Evolutionary conservation across 176 grass and related monocot genomes (phyloP), one percentile per base, ranked within the genome.

Genomic region (Calamus simplicifolius): DNA sequence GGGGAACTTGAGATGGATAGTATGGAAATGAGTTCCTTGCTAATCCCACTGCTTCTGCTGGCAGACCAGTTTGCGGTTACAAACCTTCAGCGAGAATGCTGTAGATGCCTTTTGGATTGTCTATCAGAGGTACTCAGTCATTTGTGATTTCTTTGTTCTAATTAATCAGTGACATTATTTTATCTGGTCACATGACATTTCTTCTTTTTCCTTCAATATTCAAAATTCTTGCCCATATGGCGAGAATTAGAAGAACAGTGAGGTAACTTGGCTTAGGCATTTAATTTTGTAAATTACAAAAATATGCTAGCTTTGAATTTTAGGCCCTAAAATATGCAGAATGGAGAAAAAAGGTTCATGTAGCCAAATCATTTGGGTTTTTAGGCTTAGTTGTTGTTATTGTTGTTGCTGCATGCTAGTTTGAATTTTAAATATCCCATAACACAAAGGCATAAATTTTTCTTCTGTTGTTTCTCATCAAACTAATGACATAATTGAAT

Each of bases 11-110:
- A 73, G 59, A 63, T 87, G 58, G 73, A 85, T 16, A 58, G 49
- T 25, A 26, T 13, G 25, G 73, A 82, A 73, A 75, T 72, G 21
- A 82, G 69, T 64, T 48, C 78, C 5, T 48, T 82, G 29, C 61
- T 97, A 62, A 29, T 90, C 49, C 63, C 84, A 53, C 61, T 97
- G 10, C 86, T 96, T 52, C 74, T 96, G 23, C 76, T 96, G 53
- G 63, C 92, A 23, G 92, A 96, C 50, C 92, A 90, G 66, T 96
- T 96, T 17, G 75, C 66, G 10, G 63, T 96, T 70, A 82, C 64
- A 59, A 56, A 76, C 78, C 87, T 97, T 82, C 92, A 85, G 72
- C 73, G 75, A 72, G 87, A 97, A 57, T 97, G 92, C 67, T 90
- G 83, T 52, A 97, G 85, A 79, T 75, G 48, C 59, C 76, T 88